phyloP scores from a whole-genome alignment of 139 green algal species.

The Volvox africanus region DNA sequence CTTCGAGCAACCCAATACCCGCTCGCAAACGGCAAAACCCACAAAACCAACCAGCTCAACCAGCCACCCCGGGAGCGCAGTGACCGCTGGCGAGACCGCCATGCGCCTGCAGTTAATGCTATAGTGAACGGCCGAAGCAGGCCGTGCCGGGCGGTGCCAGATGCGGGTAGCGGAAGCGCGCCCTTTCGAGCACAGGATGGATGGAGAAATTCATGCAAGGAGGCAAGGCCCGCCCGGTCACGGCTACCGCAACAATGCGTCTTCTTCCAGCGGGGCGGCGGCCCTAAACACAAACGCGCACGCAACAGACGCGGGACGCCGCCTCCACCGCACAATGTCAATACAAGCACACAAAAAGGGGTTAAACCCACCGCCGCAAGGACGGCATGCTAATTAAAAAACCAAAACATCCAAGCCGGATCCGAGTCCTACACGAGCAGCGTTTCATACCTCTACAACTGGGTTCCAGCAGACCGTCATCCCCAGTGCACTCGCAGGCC shows the following conservation, averaged over 20 bases:
- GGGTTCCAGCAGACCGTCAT: too few relatives aligned
- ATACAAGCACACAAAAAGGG: neutral
- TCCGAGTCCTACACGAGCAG: neutral
- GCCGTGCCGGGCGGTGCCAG: conserved; percentile 7
- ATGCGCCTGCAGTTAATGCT: neutral
- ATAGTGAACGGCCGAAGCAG: neutral
- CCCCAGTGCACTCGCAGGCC: neutral
- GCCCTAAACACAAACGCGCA: neutral
- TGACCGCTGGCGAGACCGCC: neutral
- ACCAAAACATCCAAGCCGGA: neutral
- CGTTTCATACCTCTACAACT: neutral
- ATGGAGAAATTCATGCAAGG: neutral
- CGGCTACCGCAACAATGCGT: neutral
- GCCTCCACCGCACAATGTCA: neutral
- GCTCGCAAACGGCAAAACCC: neutral
- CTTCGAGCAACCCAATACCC: neutral
- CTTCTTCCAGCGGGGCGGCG: neutral
- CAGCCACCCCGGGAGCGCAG: neutral
- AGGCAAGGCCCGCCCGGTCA: conserved; percentile 14
- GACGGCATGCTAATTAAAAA: conserved; percentile 10
- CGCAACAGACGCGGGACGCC: neutral
- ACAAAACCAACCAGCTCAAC: conserved; percentile 5
- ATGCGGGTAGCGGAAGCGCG: conserved; percentile 16
- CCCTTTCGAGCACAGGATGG: neutral
- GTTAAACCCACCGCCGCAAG: neutral